Base-by-base conservation (phyloP, 306 rosid species). In the Acacia crassicarpa region DNA sequence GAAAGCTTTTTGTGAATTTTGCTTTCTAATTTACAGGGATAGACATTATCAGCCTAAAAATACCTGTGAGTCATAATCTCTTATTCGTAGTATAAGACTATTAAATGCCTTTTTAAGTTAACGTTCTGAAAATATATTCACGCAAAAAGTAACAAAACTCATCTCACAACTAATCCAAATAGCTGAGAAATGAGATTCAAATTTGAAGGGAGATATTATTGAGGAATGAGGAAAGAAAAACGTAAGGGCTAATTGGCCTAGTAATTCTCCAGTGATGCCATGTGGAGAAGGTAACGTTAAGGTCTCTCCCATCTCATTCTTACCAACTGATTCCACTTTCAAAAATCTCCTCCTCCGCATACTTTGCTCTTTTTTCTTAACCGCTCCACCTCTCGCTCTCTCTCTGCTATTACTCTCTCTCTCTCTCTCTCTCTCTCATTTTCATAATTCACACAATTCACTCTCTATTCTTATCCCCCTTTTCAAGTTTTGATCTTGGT, bases 321-420 rank as follows among this genome's bases (percentile, higher is more conserved):
- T 83, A 85, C 91, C 91, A 94, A 89, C 92, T 86, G 88, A 91
- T 63, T 61, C 84, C 83, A 81, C 87, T 86, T 86, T 87, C 82
- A 85, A 88, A 90, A 67, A 79, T 84, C 88, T 81, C 40, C 75
- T 83, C 90, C 93, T 83, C 91, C 93, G 83, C 89, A 91, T 85
- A 74, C 76, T 19, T 74, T 90, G 89, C 89, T 75, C 86, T 80
- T 74, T 81, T 74, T 85, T 89, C 92, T 86, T 84, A 95, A 89
- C 98, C 84, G 92, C 89, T 91, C 93, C 91, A 82, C 88, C 77
- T 76, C 89, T 90, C 93, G 89, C 81, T 87, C 79, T 76, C 78
- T 72, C 78, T 72, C 44, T 79, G 83, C 78, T 84, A 30, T 38
- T 74, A 51, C 68, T 62, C 38, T 62, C 40, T 7, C 38, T 62